Evolutionary conservation across 306 rosid species (phyloP).

Genomic region (Inga leiocalycina): DNA sequence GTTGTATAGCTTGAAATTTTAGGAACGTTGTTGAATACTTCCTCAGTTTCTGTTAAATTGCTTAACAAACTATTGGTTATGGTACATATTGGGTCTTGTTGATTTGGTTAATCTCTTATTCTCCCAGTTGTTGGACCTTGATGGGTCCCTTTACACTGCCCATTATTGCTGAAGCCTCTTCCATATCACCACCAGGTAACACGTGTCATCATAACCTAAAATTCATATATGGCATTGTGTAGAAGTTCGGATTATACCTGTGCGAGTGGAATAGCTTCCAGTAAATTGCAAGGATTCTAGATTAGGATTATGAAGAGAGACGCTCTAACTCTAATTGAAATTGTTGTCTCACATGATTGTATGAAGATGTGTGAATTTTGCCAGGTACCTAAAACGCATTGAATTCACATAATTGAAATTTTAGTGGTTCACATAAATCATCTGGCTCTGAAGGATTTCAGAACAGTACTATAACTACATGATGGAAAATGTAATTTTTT

Average conservation of each 20-base stretch:
- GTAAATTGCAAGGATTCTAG: background rate
- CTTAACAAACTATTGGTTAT: background rate
- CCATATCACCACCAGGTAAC: constrained; percentile 54
- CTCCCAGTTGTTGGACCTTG: constrained; percentile 27
- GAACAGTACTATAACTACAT: background rate
- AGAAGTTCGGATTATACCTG: background rate
- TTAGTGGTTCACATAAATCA: background rate
- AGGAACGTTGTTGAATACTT: background rate
- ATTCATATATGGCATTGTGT: background rate
- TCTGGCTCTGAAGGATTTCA: constrained; percentile 5
- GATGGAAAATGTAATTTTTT: background rate
- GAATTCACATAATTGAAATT: background rate
- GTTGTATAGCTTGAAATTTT: background rate
- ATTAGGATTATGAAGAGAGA: background rate
- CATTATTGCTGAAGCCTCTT: constrained; percentile 45
- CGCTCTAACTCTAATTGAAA: background rate
- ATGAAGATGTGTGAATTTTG: background rate
- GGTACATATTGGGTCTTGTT: background rate
- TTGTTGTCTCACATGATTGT: background rate
- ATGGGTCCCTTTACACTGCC: constrained; percentile 65
- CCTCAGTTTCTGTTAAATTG: background rate
- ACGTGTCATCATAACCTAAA: background rate
- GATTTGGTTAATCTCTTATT: constrained; percentile 33
- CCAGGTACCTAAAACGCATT: background rate
- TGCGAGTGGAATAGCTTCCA: background rate